Conservation (phyloP, 2,329 filamentous ascomycete genomes). For the Fusarium sororula region DNA sequence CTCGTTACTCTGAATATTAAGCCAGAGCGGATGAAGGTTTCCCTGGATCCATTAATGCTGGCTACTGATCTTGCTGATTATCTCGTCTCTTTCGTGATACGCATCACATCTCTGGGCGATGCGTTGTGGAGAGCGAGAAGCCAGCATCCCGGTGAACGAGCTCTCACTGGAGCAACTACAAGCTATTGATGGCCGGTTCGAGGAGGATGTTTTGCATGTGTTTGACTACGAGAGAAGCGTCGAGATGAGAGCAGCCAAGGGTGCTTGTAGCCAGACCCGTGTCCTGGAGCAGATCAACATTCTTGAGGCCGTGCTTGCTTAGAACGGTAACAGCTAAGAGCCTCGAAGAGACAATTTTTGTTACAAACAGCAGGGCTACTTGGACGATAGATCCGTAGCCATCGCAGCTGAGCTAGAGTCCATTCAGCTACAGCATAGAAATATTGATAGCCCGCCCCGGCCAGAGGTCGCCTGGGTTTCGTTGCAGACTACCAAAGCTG, state of each 20-base stretch:
- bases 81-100: constrained; percentile 70
- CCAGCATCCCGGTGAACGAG: constrained; percentile 72
- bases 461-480: not conserved
- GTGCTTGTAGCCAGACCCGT: constrained; percentile 74
- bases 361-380: not conserved
- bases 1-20: constrained; percentile 72
- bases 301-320: constrained; percentile 39
- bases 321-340: not conserved
- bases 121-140: constrained; percentile 76
- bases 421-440: not conserved
- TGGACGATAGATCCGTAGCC: not conserved
- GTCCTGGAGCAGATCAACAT: constrained; percentile 69
- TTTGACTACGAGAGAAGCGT: constrained; percentile 79
- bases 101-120: constrained; percentile 77
- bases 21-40: constrained; percentile 75
- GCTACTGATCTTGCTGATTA: constrained; percentile 73
- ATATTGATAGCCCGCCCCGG: not conserved
- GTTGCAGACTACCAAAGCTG: not conserved
- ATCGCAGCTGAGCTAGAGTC: not conserved
- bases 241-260: constrained; percentile 73
- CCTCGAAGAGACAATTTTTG: not conserved
- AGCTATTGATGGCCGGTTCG: constrained; percentile 72
- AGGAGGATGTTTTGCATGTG: constrained; percentile 69
- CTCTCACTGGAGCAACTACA: constrained; percentile 69
- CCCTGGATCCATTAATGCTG: constrained; percentile 78